Evolutionary conservation across 192 early-diverging fungal genomes (phyloP), one percentile per base, ranked within the genome.

Genomic region (Umbelopsis vinacea): DNA sequence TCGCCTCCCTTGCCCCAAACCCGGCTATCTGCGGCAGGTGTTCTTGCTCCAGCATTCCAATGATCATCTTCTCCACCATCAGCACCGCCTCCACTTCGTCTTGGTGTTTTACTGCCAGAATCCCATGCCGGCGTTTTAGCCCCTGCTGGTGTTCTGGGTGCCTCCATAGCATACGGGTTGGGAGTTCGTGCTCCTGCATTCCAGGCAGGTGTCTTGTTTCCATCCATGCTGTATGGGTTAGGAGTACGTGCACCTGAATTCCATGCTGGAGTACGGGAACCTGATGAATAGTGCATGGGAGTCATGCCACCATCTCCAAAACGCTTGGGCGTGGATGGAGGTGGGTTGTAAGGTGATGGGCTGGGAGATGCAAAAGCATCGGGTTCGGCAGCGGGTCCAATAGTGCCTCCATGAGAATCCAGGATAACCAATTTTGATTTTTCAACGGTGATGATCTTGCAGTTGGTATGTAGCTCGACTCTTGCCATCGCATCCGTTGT

Each of bases 391-490:
- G 76, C 86, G 4, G 87, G 86, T 21, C 88, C 74, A 40, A 83
- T 81, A 0, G 80, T 84, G 40, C 88, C 88, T 19, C 79, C 80
- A 17, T 75, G 80, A 70, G 76, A 66, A 71, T 90, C 91, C 26
- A 87, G 81, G 6, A 93, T 84, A 22, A 84, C 76, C n/a, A 98
- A 79, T 67, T 94, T 92, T 46, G 87, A 85, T 69, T 89, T 90
- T 24, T 90, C 89, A 3, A 98, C 90, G n/a, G 83, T 92, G 29
- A 99, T 85, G 23, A 93, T 85, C 12, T 88, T 84, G 26, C 87
- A 89, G 75, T 91, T 95, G 29, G 96, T 97, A 80, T 98, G 96
- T 26, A 99, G 85, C 79, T 98, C 96, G 6, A 99, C 92, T 26
- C 96, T 88, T 8, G 90, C 94, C 46, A 81, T 77, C 10, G 73